These are phyloP conservation scores for Grosmannia serpens DNA, from an alignment of 2,329 filamentous ascomycete genomes.

Conservation along the genomic window DNA sequence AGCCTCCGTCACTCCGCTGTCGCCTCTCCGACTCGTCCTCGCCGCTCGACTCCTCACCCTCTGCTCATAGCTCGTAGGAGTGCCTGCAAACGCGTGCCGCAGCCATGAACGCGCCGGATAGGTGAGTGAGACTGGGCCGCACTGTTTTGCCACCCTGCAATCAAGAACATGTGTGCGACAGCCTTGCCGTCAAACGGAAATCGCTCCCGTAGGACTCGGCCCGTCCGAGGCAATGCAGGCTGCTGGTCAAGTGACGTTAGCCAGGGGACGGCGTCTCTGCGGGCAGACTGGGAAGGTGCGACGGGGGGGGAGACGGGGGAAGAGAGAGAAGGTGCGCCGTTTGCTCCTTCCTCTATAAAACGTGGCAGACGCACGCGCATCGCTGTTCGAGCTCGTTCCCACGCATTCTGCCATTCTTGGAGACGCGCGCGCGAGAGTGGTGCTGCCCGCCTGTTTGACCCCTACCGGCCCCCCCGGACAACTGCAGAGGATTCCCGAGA, in stretches of 20 bases:
- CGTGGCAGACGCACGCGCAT: background rate
- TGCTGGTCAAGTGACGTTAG: background rate
- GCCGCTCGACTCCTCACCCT: background rate
- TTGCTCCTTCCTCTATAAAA: background rate
- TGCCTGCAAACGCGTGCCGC: background rate
- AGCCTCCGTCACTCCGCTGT: background rate
- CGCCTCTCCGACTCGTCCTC: background rate
- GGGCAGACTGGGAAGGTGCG: background rate
- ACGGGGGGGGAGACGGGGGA: background rate
- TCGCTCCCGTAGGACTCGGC: background rate
- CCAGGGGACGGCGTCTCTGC: background rate
- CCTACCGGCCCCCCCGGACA: background rate
- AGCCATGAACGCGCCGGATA: slow-evolving; percentile 45
- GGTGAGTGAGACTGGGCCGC: slow-evolving; percentile 26
- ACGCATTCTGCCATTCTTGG: background rate
- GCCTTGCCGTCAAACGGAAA: background rate
- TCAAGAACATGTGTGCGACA: background rate
- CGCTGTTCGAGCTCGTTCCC: background rate
- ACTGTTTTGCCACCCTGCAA: background rate
- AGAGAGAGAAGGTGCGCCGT: background rate
- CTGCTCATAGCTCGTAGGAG: background rate
- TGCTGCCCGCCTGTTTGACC: too few species aligned
- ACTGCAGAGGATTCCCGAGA: background rate
- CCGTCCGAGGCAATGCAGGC: background rate
- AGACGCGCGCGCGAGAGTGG: too few species aligned